These are phyloP conservation scores for Eimeria maxima DNA, from an alignment of 169 alveolate genomes.

Conservation along the genomic window DNA sequence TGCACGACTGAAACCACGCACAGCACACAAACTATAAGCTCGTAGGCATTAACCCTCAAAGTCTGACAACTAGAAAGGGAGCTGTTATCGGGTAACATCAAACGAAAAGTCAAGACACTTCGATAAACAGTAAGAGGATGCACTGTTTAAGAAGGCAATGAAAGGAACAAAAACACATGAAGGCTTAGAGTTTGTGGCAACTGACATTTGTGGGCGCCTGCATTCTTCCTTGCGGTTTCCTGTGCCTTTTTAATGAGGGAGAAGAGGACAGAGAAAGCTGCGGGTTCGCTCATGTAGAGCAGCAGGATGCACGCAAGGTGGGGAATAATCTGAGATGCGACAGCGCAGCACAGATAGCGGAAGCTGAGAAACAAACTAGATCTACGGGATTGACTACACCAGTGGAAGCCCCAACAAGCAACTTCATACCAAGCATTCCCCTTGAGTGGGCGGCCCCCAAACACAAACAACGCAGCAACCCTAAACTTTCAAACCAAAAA, in stretches of 20 bases:
- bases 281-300: conserved; percentile 79
- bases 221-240: conserved; percentile 12
- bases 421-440: not conserved
- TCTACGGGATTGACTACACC: no score
- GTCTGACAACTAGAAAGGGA: not conserved
- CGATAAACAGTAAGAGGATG: not conserved
- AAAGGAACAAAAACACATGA: not conserved
- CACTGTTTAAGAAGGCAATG: not conserved
- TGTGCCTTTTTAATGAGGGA: conserved; percentile 60
- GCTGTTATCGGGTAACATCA: not conserved
- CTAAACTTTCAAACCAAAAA: not conserved
- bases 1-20: not conserved
- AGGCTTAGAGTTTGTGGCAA: not conserved
- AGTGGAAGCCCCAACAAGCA: not conserved
- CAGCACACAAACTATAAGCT: not conserved
- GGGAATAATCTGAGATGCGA: conserved; percentile 52
- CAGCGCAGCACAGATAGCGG: not conserved
- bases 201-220: conserved; percentile 26
- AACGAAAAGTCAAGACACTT: not conserved
- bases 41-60: not conserved
- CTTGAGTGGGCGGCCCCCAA: not conserved
- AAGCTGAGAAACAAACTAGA: not conserved
- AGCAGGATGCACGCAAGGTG: conserved; percentile 80
- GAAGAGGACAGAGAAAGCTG: conserved; percentile 69
- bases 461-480: not conserved